Evolutionary conservation across 495 filamentous ascomycete species (phyloP), one percentile per base, ranked within the genome.

Genomic region (Polyplosphaeria fusca): DNA sequence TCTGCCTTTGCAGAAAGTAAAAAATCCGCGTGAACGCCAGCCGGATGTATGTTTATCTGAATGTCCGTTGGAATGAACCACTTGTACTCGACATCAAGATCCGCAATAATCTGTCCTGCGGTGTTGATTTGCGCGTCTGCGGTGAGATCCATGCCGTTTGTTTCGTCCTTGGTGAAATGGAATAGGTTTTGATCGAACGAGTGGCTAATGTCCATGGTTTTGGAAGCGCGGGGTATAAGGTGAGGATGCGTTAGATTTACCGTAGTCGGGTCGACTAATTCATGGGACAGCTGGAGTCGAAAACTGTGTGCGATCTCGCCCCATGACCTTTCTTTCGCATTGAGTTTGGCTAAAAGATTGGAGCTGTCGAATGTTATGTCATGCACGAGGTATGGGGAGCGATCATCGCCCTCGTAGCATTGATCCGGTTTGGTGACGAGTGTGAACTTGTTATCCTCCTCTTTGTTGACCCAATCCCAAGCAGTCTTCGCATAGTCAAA

Each of bases 381-480:
- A 19, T n/a, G 13, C 37, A 57, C 53, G 14, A 57, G 45, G 26
- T 57, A 57, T 3, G 53, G 53, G 5, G 44, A 27, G 20, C 53
- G 53, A 32, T 57, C 30, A 22, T 57, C 53, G 20, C 53, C 53
- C 7, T 48, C 20, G 38, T 41, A 49, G 26, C 53, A 57, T 28
- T 57, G 53, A 20, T 57, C 27, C 1, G 45, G 44, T 24, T 38
- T 27, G 7, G 53, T 57, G 37, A 57, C 53, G 23, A 57, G 32
- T 2, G 53, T 57, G 45, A 57, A 57, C 18, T 24, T 41, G 38
- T 57, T 57, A 32, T 37, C 37, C 19, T 48, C 53, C 22, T 57
- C 32, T 26, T 57, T 41, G 38, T 57, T 49, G 5, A 57, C 53
- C 53, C 53, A 57, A 4, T 48, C 35, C 53, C 53, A 57, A 1